phyloP scores from a whole-genome alignment of 2,329 filamentous ascomycete genomes.

The Curvularia eragrostidis region DNA sequence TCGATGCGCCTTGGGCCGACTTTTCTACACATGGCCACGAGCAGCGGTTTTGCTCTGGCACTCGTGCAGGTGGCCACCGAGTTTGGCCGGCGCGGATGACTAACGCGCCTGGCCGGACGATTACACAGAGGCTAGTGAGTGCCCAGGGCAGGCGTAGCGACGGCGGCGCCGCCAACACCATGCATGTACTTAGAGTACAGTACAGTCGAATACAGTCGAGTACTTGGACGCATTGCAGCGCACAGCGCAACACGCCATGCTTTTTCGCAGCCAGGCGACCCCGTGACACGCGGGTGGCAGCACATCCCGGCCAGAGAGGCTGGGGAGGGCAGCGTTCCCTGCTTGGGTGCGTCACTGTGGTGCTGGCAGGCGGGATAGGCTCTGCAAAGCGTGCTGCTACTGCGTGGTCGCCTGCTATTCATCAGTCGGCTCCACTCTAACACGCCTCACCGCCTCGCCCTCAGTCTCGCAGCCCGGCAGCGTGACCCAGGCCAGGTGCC shows the following conservation, averaged over 20 bases:
- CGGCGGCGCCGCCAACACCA: too few species aligned
- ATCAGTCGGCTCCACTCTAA: conserved; percentile 34
- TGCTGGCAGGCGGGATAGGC: conserved; percentile 54
- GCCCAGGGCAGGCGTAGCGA: background rate
- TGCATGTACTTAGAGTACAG: too few species aligned
- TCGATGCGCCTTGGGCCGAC: too few species aligned
- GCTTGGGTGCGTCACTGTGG: conserved; percentile 33
- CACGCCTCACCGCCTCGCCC: conserved; percentile 43
- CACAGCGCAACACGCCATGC: too few species aligned
- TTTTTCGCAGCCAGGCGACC: background rate
- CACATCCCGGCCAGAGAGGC: background rate
- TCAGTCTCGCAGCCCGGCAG: conserved; percentile 23
- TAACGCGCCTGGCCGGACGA: background rate
- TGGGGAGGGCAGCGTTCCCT: background rate
- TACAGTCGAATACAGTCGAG: too few species aligned
- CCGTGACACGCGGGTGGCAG: background rate
- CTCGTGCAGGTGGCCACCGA: background rate
- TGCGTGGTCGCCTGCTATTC: conserved; percentile 45
- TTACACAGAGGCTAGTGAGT: too few species aligned
- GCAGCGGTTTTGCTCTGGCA: background rate
- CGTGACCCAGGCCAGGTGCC: conserved; percentile 37
- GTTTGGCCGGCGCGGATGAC: background rate
- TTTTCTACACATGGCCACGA: background rate
- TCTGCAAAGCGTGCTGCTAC: conserved; percentile 42
- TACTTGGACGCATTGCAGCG: too few species aligned